Base-by-base conservation (phyloP, 768 basidiomycete genomes). In the Hygrophorus russula region DNA sequence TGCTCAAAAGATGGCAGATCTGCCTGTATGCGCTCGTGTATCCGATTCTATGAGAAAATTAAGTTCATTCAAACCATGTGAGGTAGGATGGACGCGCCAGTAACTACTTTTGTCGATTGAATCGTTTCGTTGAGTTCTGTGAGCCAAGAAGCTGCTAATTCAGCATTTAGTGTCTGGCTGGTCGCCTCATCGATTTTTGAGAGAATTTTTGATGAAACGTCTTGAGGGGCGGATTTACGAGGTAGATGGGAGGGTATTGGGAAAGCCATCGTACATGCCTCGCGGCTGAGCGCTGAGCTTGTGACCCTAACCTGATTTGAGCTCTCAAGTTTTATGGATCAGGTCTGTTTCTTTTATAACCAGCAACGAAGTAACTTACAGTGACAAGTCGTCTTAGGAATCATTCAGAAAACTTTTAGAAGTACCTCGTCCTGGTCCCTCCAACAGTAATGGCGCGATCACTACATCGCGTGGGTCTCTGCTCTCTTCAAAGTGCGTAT, bases 41-140 rank as follows among this genome's bases (percentile, higher is more conserved):
- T 78, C 53, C 68, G 73, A 53, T 68, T 64, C 78, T 90, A 60
- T 31, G 31, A 8, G 33, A 24, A 33, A 44, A 13, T 5, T 8
- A 27, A 14, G 24, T 36, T 32, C 5, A 39, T 19, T 41, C 12
- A 20, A 36, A 27, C 34, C 18, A 13, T 41, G 37, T 41, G 48
- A 28, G 41, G 19, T 27, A 19, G 47, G 33, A 36, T 39, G 41
- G 28, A 41, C 30, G 40, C 61, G 39, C 6, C n/a, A n/a, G 14
- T 8, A 36, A 6, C 14, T 54, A 88, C 90, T 69, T 87, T 85
- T 9, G 83, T 87, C 29, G 66, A 63, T 17, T 63, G 62, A 47
- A 92, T 84, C 10, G 80, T 76, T 36, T 73, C 69, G 51, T 92
- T 78, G 20, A 94, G 68, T 55, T 86, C 82, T 0, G 63, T 56